A percentile compares a stretch with the other conserved stretches of the same genome.
phyloP scores from a whole-genome alignment of 768 basidiomycete species.

The Gloeostereum incarnatum region DNA sequence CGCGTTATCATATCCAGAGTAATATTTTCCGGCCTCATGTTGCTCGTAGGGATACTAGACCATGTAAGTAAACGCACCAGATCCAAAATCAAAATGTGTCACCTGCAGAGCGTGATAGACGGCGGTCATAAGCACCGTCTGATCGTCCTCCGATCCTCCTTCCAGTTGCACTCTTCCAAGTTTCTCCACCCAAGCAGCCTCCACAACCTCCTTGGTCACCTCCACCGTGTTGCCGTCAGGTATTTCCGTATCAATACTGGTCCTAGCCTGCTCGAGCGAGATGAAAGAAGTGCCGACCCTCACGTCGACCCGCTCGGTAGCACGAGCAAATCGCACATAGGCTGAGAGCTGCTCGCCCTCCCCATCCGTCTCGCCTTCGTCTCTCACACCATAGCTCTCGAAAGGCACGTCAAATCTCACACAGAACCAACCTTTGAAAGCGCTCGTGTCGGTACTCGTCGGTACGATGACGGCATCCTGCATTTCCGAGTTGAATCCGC shows the following conservation, averaged over 20 bases:
- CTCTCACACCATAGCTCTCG: slow-evolving; percentile 31
- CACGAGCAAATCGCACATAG: slow-evolving; percentile 33
- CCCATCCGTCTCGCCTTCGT: slow-evolving; percentile 17
- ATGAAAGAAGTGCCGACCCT: slow-evolving; percentile 70
- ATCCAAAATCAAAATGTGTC: not conserved
- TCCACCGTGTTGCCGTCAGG: slow-evolving; percentile 39
- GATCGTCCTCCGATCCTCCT: slow-evolving; percentile 37
- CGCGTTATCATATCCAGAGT: slow-evolving; percentile 65
- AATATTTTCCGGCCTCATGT: slow-evolving; percentile 56
- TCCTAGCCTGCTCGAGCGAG: slow-evolving; percentile 54
- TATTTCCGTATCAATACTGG: slow-evolving; percentile 40
- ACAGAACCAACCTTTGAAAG: slow-evolving; percentile 52
- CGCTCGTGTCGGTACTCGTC: slow-evolving; percentile 24
- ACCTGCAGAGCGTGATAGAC: slow-evolving; percentile 59
- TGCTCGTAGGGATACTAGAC: slow-evolving; percentile 70
- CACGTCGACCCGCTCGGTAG: slow-evolving; percentile 31
- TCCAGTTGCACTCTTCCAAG: slow-evolving; percentile 40
- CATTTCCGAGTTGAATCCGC: slow-evolving; percentile 56
- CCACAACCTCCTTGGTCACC: slow-evolving; percentile 35
- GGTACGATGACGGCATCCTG: slow-evolving; percentile 68
- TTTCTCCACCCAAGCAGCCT: slow-evolving; percentile 49
- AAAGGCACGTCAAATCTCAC: slow-evolving; percentile 46
- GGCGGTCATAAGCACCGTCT: slow-evolving; percentile 48
- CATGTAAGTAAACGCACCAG: not conserved
- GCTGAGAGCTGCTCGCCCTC: slow-evolving; percentile 40